phyloP scores from a whole-genome alignment of 306 rosid species.

The Dalbergia oliveri region DNA sequence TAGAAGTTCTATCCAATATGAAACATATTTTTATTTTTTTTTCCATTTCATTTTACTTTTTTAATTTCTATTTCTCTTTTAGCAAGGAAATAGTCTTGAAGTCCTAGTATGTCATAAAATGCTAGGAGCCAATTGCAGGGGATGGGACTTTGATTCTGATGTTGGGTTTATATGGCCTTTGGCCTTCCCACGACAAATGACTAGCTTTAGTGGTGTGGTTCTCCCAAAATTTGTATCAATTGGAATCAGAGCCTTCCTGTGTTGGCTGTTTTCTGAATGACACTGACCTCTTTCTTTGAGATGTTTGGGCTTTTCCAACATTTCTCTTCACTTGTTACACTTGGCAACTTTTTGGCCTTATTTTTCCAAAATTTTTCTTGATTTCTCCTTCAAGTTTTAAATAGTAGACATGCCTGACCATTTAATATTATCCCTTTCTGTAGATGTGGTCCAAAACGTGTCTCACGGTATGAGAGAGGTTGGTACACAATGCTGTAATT shows the following conservation, averaged over 20 bases:
- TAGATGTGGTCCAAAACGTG: conserved; percentile 65
- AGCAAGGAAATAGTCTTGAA: neutral
- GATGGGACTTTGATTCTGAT: neutral
- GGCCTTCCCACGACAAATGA: neutral
- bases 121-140: too few relatives aligned
- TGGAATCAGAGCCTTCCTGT: neutral
- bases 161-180: neutral
- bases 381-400: neutral
- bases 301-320: neutral
- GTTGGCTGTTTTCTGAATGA: conserved; percentile 25
- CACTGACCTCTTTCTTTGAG: conserved; percentile 30
- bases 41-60: neutral
- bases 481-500: conserved; percentile 42
- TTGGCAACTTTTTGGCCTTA: neutral
- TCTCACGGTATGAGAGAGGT: conserved; percentile 72
- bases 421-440: conserved; percentile 45
- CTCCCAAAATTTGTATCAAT: neutral
- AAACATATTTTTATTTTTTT: neutral
- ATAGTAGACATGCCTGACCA: conserved; percentile 31
- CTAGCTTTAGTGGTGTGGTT: neutral
- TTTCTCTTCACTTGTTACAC: conserved; percentile 14
- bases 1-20: conserved; percentile 15
- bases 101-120: neutral
- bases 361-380: neutral
- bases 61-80: neutral